These are phyloP conservation scores for Tetrahymena elliotti DNA, from an alignment of 73 alveolate genomes.

Conservation along the genomic window DNA sequence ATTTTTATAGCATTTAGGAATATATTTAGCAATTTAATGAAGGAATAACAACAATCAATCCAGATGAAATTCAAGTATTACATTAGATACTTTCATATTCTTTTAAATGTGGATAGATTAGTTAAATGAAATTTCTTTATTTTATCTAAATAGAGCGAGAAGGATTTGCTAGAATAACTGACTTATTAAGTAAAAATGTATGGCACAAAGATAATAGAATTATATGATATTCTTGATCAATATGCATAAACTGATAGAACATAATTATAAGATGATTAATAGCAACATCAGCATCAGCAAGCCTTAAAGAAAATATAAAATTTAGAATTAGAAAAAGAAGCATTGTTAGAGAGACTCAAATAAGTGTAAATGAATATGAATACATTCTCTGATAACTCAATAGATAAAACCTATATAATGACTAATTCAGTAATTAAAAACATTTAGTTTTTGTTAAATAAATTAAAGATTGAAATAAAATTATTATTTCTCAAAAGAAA, in stretches of 20 bases:
- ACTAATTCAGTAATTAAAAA: neutral
- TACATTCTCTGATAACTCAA: neutral
- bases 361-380: neutral
- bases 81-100: neutral
- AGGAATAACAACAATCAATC: neutral
- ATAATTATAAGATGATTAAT: neutral
- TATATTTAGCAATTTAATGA: neutral
- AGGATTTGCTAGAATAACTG: neutral
- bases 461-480: no score
- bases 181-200: neutral
- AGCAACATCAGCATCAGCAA: neutral
- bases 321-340: neutral
- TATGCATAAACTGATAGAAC: neutral
- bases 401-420: neutral
- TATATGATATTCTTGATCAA: neutral
- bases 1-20: neutral
- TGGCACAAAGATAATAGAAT: neutral
- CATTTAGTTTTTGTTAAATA: no score
- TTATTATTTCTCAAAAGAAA: no score
- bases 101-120: neutral
- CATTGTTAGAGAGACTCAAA: neutral
- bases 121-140: neutral
- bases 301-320: neutral
- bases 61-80: neutral
- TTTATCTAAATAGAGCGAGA: neutral